Evolutionary conservation across 2,329 filamentous ascomycete species (phyloP).

Genomic region (Geosmithia morbida): DNA sequence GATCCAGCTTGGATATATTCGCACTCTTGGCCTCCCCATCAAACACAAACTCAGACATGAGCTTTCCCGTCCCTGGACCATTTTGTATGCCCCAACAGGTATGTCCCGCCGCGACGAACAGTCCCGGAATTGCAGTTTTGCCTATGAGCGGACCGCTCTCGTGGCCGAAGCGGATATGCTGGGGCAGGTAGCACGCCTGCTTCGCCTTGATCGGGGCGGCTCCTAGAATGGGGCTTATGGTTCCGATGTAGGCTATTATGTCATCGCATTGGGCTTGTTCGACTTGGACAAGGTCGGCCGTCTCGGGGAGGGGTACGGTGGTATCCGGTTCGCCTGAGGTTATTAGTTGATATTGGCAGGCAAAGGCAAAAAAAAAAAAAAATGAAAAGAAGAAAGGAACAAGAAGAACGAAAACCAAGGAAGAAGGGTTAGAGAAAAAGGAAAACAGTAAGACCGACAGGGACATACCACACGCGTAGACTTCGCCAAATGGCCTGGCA

Average conservation of each 20-base stretch:
- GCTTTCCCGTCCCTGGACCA: constrained; percentile 69
- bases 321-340: constrained; percentile 59
- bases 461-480: constrained; percentile 71
- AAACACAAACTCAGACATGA: constrained; percentile 68
- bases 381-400: not conserved
- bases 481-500: constrained; percentile 71
- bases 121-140: constrained; percentile 52
- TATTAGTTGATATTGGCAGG: too few relatives aligned
- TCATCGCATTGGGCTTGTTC: constrained; percentile 72
- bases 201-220: constrained; percentile 54
- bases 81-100: constrained; percentile 99
- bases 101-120: constrained; percentile 79
- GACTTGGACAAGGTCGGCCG: constrained; percentile 59
- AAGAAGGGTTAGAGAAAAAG: too few relatives aligned
- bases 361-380: too few relatives aligned
- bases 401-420: not conserved
- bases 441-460: too few relatives aligned
- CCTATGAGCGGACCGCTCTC: constrained; percentile 64
- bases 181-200: constrained; percentile 90
- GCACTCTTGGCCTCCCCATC: constrained; percentile 58
- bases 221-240: constrained; percentile 50
- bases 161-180: constrained; percentile 47
- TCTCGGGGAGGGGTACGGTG: constrained; percentile 57
- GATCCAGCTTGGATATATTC: constrained; percentile 51
- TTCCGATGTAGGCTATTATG: constrained; percentile 62